Evolutionary conservation across 169 alveolate genomes (phyloP), one percentile per base, ranked within the genome.

Genomic region (Neospora caninum): DNA sequence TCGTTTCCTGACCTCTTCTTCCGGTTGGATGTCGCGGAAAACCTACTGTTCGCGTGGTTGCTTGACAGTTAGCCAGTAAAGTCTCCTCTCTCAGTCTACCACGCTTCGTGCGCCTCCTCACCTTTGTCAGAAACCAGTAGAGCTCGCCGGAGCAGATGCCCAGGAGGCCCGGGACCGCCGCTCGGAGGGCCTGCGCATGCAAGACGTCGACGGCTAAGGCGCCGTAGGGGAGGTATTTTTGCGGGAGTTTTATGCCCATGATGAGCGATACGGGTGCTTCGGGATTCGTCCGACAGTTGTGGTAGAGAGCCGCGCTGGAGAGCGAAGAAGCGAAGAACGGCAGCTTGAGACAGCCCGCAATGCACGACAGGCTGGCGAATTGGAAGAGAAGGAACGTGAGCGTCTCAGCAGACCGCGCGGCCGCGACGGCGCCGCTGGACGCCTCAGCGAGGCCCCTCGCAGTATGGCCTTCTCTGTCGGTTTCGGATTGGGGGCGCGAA

Each of bases 111-210:
- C n/a, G n/a, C n/a, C 64, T 53, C 41, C 94, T 20, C 78, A 92
- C 95, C 82, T 92, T 34, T 13, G 93, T 82, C 84, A 80, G 45
- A 42, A 80, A 38, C 36, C 49, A 80, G 80, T 92, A 92, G 80
- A 86, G 45, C 43, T 92, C 69, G 34, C 95, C 95, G 1, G 92
- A 29, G 78, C 43, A 80, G 69, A 92, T 82, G 0, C 95, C 95
- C 58, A 80, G 13, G n/a, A 92, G 91, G 6, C 91, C 91, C 25
- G 95, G 95, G 34, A 92, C 27, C 29, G 95, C 95, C 9, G 95
- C 91, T 0, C 67, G 58, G 34, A 36, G 69, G 18, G 20, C 45
- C 80, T 92, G 95, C 31, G 95, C 87, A 22, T 80, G 70, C 38
- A 92, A 69, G 42, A 92, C 95, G 41, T 92, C 95, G 67, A 92